phyloP scores from a whole-genome alignment of 192 early-diverging fungal genomes.

The Rhizophagus prolifer region DNA sequence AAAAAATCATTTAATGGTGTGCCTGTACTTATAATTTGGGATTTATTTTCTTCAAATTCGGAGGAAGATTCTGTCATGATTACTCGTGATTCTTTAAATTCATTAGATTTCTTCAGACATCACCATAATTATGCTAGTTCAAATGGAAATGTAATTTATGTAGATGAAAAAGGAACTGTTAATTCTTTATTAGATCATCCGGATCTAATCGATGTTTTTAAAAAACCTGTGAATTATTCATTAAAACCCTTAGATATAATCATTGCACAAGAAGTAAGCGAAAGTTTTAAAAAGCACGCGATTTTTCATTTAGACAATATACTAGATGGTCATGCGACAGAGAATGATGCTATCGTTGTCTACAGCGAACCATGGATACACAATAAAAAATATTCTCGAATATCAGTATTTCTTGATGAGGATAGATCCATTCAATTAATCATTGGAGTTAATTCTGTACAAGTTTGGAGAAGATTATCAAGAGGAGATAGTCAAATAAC shows the following conservation, averaged over 20 bases:
- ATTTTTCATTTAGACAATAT: neutral
- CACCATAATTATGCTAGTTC: neutral
- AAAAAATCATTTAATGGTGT: neutral
- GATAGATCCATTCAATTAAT: neutral
- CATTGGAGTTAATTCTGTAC: constrained; percentile 6
- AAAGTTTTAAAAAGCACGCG: neutral
- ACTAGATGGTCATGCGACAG: too few relatives aligned
- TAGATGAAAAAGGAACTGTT: neutral
- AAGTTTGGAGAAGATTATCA: neutral
- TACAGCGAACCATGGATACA: neutral
- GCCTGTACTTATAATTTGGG: neutral
- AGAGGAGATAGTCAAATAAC: too few relatives aligned
- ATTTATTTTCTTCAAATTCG: constrained; percentile 1
- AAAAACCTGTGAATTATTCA: too few relatives aligned
- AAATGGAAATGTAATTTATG: neutral
- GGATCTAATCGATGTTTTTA: neutral
- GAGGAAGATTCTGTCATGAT: neutral
- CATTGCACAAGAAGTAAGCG: neutral
- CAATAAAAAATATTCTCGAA: neutral
- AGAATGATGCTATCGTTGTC: too few relatives aligned
- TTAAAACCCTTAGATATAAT: neutral
- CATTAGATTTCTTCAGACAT: neutral
- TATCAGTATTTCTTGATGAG: neutral
- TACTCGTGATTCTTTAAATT: neutral
- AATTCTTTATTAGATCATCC: constrained; percentile 6